phyloP scores from a whole-genome alignment of 192 early-diverging fungal species.

The Nowakowskiella sp. region DNA sequence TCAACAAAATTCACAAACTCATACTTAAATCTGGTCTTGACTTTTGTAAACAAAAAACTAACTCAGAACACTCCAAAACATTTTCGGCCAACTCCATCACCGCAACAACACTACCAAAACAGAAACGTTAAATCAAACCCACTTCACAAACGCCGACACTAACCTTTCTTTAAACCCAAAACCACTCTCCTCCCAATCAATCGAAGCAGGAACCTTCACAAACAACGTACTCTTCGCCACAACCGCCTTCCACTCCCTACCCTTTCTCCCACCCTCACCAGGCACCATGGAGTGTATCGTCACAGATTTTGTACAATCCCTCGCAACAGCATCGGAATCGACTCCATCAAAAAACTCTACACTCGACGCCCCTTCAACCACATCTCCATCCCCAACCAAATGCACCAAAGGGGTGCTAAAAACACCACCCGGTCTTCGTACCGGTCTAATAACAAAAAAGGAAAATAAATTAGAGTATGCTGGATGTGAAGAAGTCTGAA shows the following conservation, averaged over 20 bases:
- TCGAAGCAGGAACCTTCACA: conserved; percentile 9
- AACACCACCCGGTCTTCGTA: conserved; percentile 25
- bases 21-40: conserved; percentile 14
- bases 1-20: not conserved
- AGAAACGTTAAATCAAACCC: too few relatives aligned
- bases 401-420: conserved; percentile 15
- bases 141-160: too few relatives aligned
- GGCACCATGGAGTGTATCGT: not conserved
- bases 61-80: conserved; percentile 9
- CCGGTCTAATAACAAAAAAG: conserved; percentile 4
- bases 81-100: conserved; percentile 26
- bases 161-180: conserved; percentile 26
- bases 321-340: not conserved
- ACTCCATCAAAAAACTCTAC: not conserved
- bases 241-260: conserved; percentile 14
- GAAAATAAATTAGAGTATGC: not conserved
- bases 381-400: not conserved
- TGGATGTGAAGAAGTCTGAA: not conserved
- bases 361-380: conserved; percentile 1
- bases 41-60: conserved; percentile 22
- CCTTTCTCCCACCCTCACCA: not conserved
- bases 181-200: not conserved
- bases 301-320: conserved; percentile 6
- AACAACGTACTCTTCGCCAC: conserved; percentile 19
- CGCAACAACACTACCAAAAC: conserved; percentile 20